phyloP scores from a whole-genome alignment of 805 yeast species.

The Schwanniomyces yamadae region DNA sequence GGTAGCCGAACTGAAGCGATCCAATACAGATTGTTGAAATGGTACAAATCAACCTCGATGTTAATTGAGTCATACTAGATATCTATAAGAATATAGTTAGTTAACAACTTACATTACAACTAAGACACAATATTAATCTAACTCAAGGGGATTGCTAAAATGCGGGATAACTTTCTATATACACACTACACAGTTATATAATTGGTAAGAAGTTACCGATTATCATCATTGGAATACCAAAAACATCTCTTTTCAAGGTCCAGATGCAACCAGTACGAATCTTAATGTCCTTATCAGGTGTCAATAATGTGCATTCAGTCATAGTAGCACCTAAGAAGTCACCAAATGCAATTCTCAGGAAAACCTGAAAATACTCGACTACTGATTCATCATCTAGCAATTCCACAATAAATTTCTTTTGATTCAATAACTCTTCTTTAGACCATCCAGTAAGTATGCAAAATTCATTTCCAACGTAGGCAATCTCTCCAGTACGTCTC shows the following conservation, averaged over 20 bases:
- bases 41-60: slow-evolving; percentile 39
- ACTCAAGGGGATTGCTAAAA: no score
- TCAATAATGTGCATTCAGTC: slow-evolving; percentile 78
- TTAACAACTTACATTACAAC: no score
- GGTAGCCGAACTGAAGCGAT: slow-evolving; percentile 89
- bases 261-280: slow-evolving; percentile 82
- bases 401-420: slow-evolving; percentile 74
- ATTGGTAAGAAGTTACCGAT: slow-evolving; percentile 91
- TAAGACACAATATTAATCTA: no score
- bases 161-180: slow-evolving; percentile 4
- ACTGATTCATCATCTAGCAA: slow-evolving; percentile 85
- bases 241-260: slow-evolving; percentile 92
- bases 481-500: slow-evolving; percentile 94
- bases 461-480: slow-evolving; percentile 93
- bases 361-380: slow-evolving; percentile 82
- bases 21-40: slow-evolving; percentile 68
- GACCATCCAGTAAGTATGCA: slow-evolving; percentile 91
- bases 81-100: no score
- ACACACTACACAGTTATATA: slow-evolving; percentile 28
- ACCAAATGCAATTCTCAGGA: slow-evolving; percentile 83
- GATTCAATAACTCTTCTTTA: slow-evolving; percentile 61
- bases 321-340: slow-evolving; percentile 85
- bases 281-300: slow-evolving; percentile 50
- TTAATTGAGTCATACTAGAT: slow-evolving; percentile 15
- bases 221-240: slow-evolving; percentile 96